Evolutionary conservation across 495 filamentous ascomycete genomes (phyloP).

Genomic region (Pyrenopolyporus hunteri): DNA sequence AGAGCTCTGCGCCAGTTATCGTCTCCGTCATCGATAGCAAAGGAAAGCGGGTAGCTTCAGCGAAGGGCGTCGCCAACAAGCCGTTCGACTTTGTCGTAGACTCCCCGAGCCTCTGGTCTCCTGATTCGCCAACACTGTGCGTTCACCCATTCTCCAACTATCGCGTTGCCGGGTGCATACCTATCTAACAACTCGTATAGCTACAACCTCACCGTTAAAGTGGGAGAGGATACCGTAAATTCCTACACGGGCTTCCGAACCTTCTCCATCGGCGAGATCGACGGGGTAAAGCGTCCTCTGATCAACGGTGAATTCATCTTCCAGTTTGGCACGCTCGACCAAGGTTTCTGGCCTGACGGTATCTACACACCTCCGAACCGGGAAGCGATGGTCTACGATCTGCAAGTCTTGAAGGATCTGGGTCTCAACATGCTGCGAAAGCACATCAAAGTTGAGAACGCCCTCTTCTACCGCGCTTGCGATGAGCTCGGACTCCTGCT

Average conservation of each 20-base stretch:
- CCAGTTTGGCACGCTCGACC: slow-evolving; percentile 70
- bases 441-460: slow-evolving; percentile 73
- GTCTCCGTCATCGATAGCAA: slow-evolving; percentile 50
- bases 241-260: slow-evolving; percentile 75
- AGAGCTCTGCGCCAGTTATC: slow-evolving; percentile 44
- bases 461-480: slow-evolving; percentile 70
- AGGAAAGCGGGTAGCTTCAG: slow-evolving; percentile 42
- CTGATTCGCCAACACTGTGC: slow-evolving; percentile 60
- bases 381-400: slow-evolving; percentile 70
- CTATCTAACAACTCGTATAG: slow-evolving; percentile 13
- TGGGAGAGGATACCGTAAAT: slow-evolving; percentile 59
- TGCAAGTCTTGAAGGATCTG: slow-evolving; percentile 63
- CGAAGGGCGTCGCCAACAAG: slow-evolving; percentile 48
- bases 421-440: slow-evolving; percentile 74
- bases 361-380: slow-evolving; percentile 64
- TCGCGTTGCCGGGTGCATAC: background rate
- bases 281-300: slow-evolving; percentile 65
- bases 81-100: slow-evolving; percentile 59
- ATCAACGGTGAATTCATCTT: slow-evolving; percentile 70
- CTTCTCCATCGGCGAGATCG: slow-evolving; percentile 56
- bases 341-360: slow-evolving; percentile 74
- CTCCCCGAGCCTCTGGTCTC: slow-evolving; percentile 64
- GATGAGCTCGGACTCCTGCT: slow-evolving; percentile 68
- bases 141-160: background rate
- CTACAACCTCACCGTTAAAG: slow-evolving; percentile 64